A percentile compares a stretch with the other conserved stretches of the same genome.
Conservation (phyloP, 2,329 filamentous ascomycete species). For the Periglandula ipomoeae region DNA sequence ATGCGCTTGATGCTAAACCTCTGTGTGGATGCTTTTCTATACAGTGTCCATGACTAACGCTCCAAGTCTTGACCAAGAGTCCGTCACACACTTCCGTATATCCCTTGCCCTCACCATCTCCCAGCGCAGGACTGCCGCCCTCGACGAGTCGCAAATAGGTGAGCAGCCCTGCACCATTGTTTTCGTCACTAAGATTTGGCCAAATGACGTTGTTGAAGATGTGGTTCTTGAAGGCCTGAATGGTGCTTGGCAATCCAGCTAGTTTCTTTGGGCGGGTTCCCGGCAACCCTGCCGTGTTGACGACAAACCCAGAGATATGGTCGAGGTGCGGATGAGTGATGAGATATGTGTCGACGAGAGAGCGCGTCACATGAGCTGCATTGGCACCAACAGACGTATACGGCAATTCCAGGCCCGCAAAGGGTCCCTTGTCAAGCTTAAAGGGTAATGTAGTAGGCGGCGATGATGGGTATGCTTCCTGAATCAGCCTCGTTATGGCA, state of each 20-base stretch:
- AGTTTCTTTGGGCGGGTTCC: slow-evolving; percentile 76
- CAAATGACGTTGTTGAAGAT: slow-evolving; percentile 98
- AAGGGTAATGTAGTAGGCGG: slow-evolving; percentile 30
- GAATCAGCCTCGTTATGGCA: slow-evolving; percentile 71
- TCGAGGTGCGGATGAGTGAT: slow-evolving; percentile 98
- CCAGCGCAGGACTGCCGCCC: slow-evolving; percentile 76
- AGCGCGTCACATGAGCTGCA: slow-evolving; percentile 67
- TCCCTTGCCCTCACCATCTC: slow-evolving; percentile 68
- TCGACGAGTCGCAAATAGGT: slow-evolving; percentile 85
- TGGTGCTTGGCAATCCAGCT: slow-evolving; percentile 79
- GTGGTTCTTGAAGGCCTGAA: slow-evolving; percentile 83
- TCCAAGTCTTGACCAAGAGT: slow-evolving; percentile 78
- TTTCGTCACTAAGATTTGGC: slow-evolving; percentile 95
- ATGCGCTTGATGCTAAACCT: slow-evolving; percentile 42
- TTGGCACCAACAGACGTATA: slow-evolving; percentile 62
- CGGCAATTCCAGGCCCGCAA: slow-evolving; percentile 67
- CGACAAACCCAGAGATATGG: slow-evolving; percentile 81
- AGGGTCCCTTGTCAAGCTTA: slow-evolving; percentile 60
- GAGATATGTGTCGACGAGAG: slow-evolving; percentile 77
- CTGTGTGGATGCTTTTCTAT: slow-evolving; percentile 64
- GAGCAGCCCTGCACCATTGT: slow-evolving; percentile 84
- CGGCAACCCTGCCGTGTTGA: slow-evolving; percentile 84
- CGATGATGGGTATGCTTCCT: slow-evolving; percentile 38
- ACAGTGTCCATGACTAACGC: slow-evolving; percentile 83
- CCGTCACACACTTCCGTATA: slow-evolving; percentile 87